Base-by-base conservation (phyloP, 441 rosid species). In the Bruguiera hainesii region DNA sequence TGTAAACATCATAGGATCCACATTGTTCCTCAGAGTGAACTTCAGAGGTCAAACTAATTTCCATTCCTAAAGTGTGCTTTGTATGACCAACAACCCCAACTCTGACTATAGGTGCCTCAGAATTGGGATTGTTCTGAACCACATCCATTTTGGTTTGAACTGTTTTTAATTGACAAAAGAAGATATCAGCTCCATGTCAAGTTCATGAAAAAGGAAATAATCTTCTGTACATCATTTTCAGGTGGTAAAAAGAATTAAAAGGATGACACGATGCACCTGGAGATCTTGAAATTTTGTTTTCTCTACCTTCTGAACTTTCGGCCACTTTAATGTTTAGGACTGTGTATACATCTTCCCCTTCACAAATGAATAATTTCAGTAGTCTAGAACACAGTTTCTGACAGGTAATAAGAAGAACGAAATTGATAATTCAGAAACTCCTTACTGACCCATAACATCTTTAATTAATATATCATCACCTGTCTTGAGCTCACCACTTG, bases 31-130 rank as follows among this genome's bases (percentile, higher is more conserved):
- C 21, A 25, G 59, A 39, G 25, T 56, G 58, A 69, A 60, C 61
- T 52, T 67, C 73, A 42, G 83, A 67, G 52, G 63, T 71, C 59
- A 63, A 59, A 53, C 64, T 68, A 66, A 67, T 62, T 67, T 77
- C 78, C 71, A 67, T 33, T 69, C 72, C 73, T 61, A 74, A 71
- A 49, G 67, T 61, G 69, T 58, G 71, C 69, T 62, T 71, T n/a
- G 37, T 71, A 55, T 64, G 57, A 37, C 75, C 71, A 67, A 61
- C 72, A 72, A 70, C 73, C 64, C 61, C 46, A 52, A 52, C 70
- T 70, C 71, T 70, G 61, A 4, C 68, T 56, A 31, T n/a, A 35
- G 67, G 66, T 69, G 74, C 58, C 63, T 42, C 63, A 16, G 57
- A 58, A 20, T 39, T 60, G 21, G 58, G 51, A 66, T 75, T 82